A percentile compares a stretch with the other conserved stretches of the same genome.
These are phyloP conservation scores for Aspergillus bombycis DNA, from an alignment of 2,329 filamentous ascomycete species.

Conservation along the genomic window DNA sequence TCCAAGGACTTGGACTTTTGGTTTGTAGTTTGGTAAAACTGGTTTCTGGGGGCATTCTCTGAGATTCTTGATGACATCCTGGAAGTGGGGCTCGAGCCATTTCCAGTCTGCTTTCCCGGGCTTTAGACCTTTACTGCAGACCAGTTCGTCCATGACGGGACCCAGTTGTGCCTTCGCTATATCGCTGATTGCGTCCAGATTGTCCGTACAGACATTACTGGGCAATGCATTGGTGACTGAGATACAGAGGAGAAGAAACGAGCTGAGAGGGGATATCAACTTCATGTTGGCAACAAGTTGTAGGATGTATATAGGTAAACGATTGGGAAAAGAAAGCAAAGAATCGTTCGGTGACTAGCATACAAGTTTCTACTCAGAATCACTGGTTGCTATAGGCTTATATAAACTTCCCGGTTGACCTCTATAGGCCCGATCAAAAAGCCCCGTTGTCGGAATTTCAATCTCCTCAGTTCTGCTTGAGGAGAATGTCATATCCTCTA, in stretches of 20 bases:
- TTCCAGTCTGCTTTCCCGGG: not conserved
- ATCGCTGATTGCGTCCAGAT: not conserved
- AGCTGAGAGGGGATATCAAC: not conserved
- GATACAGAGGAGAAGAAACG: not conserved
- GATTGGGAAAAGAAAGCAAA: not conserved
- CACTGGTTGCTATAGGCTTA: not conserved
- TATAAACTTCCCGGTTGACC: not conserved
- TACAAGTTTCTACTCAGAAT: not conserved
- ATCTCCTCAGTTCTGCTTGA: not conserved
- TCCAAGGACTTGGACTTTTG: not conserved
- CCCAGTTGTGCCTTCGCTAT: not conserved
- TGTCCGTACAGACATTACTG: not conserved
- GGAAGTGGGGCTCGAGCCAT: not conserved
- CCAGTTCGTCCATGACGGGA: not conserved
- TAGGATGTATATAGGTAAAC: not conserved
- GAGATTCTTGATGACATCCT: not conserved
- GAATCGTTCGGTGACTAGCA: not conserved
- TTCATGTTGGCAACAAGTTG: not conserved
- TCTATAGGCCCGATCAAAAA: not conserved
- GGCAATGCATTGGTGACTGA: not conserved
- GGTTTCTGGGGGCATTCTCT: not conserved
- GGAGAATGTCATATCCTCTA: too few relatives aligned
- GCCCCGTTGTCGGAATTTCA: not conserved
- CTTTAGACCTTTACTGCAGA: not conserved
- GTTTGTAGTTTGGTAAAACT: not conserved